A percentile compares a stretch with the other conserved stretches of the same genome.
Evolutionary conservation across 768 basidiomycete genomes (phyloP).

Genomic region (Collybia sp.): DNA sequence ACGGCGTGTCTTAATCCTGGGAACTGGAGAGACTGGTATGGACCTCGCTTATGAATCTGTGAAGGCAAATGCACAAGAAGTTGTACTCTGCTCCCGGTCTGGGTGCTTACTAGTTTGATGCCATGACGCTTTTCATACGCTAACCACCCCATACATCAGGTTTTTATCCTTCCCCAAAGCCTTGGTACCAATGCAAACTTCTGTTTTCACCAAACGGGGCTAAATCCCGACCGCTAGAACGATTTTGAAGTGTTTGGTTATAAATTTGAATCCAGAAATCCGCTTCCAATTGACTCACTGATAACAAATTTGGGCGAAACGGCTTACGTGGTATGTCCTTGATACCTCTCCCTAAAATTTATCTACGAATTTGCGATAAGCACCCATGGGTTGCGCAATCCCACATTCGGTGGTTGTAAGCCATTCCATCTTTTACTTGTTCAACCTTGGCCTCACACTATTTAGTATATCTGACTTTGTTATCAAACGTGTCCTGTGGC

Average conservation of each 20-base stretch:
- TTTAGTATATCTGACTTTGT: slow-evolving; percentile 48
- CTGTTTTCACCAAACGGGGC: background rate
- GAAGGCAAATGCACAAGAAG: slow-evolving; percentile 47
- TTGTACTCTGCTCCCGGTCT: slow-evolving; percentile 45
- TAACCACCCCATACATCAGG: slow-evolving; percentile 16
- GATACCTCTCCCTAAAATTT: background rate
- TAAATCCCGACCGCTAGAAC: slow-evolving; percentile 26
- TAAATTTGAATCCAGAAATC: slow-evolving; percentile 32
- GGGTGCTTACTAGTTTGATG: slow-evolving; percentile 27
- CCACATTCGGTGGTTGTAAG: slow-evolving; percentile 57
- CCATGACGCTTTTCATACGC: background rate
- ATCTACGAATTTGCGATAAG: slow-evolving; percentile 11
- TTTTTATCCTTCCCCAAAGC: slow-evolving; percentile 60
- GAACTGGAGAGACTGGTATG: slow-evolving; percentile 62
- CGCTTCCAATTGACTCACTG: slow-evolving; percentile 39
- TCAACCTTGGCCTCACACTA: background rate
- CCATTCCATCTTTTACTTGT: background rate
- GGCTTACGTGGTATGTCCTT: slow-evolving; percentile 38
- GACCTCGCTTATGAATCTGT: slow-evolving; percentile 48
- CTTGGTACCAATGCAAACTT: slow-evolving; percentile 20
- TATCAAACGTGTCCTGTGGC: slow-evolving; percentile 54
- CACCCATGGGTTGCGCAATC: slow-evolving; percentile 56
- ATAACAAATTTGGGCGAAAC: slow-evolving; percentile 59
- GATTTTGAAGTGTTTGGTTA: slow-evolving; percentile 52
- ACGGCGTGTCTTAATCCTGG: slow-evolving; percentile 49